Base-by-base conservation (phyloP, 202 grass and related monocot genomes). In the Bolboschoenoplectus hybrid region DNA sequence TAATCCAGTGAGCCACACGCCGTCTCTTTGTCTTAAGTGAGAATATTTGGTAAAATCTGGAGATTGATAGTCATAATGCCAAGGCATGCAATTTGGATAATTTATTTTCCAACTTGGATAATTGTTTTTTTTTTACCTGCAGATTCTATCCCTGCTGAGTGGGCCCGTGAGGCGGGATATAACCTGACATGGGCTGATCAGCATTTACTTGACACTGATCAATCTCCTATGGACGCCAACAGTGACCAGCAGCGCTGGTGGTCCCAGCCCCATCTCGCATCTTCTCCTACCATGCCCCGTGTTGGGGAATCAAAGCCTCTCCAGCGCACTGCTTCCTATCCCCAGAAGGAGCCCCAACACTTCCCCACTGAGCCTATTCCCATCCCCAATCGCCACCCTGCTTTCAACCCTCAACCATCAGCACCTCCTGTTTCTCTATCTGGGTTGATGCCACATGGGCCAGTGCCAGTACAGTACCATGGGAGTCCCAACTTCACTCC, bases 291-390 rank as follows among this genome's bases (percentile, higher is more conserved):
- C 66, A 89, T 90, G 20, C 74, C 91, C 45, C 87, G 72, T 83
- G 76, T 93, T 19, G 90, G 89, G 85, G 89, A 91, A 76, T 91
- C 91, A 13, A 93, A 91, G 67, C 89, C 88, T 67, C 90, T 86
- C 75, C 85, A 92, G 44, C 87, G 92, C 66, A 91, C 90, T 84
- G 88, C 90, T 35, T 97, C 94, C 51, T 94, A 92, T 81, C 94
- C 94, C 14, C 89, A 94, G 87, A 88, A 97, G 16, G 89, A 92
- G 63, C 86, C 86, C 61, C 94, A 91, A 55, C 86, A 92, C 64
- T 82, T 87, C 82, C 81, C 85, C 38, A 85, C 81, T 67, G 88
- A 89, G 61, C 89, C 81, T 2, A 91, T 93, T 88, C 80, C 78
- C 77, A 81, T 93, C 43, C 92, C 92, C 68, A 87, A 85, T 49